Base-by-base conservation (phyloP, 2,329 filamentous ascomycete species). In the Rhytidhysteron rufulum region DNA sequence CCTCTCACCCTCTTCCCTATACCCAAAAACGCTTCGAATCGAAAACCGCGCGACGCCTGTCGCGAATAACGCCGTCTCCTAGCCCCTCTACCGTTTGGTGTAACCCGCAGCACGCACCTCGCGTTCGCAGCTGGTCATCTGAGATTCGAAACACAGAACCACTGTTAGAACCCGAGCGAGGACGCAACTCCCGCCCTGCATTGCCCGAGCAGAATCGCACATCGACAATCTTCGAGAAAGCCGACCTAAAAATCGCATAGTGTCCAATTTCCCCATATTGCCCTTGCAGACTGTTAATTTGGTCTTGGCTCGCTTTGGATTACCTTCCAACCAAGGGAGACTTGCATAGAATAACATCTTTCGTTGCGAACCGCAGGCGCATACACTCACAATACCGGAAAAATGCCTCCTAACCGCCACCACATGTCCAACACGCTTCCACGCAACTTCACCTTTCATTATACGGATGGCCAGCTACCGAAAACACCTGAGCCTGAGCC, bases 391-490 rank as follows among this genome's bases (percentile, higher is more conserved):
- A 29, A 37, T 31, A 31, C 16, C 27, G 21, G 20, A 47, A 53
- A 43, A 35, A 70, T 70, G 67, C 65, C 68, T 20, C 55, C 62
- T 20, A 58, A 62, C 49, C 69, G 69, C 42, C 69, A 71, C 34
- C 61, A 72, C 40, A 55, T 73, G 20, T 74, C 71, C 37, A 73
- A 72, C 46, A 72, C 70, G 19, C 65, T 77, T 27, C 73, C 73
- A 19, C 62, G 70, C 40, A 72, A 68, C 59, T 71, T 72, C 62
- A 69, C 66, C 51, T 74, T 73, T 51, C 68, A 72, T 55, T 72
- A 70, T 57, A 62, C 61, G 37, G 69, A 73, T 52, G 63, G 58
- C 39, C 56, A 67, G 24, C 54, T 63, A 40, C 73, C 73, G 32
- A 69, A 60, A 39, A 72, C 70, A 4, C 70, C 67, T 48, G 72